Conservation (phyloP, 23 red algal genomes). For the Gracilaria caudata region DNA sequence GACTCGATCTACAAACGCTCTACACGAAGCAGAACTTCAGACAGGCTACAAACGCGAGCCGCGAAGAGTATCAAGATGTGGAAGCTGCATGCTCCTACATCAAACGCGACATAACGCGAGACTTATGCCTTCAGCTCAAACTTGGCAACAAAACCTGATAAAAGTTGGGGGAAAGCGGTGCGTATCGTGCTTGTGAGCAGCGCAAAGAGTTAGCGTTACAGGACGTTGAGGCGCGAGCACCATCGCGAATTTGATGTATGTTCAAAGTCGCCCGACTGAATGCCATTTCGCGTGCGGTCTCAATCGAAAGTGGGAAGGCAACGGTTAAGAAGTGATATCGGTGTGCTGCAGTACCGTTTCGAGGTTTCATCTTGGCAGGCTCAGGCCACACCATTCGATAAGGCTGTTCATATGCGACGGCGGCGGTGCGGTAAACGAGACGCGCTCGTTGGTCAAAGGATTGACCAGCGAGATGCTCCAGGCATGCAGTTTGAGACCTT, state of each 20-base stretch:
- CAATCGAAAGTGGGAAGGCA: too few relatives aligned
- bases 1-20: slow-evolving; percentile 75
- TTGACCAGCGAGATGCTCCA: slow-evolving; percentile 52
- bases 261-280: too few relatives aligned
- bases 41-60: slow-evolving; percentile 58
- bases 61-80: slow-evolving; percentile 48
- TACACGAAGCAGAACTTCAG: slow-evolving; percentile 49
- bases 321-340: too few relatives aligned
- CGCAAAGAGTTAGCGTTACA: too few relatives aligned
- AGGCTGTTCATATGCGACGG: slow-evolving; percentile 40
- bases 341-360: too few relatives aligned
- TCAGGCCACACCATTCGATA: slow-evolving; percentile 45
- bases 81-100: slow-evolving; percentile 19
- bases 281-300: too few relatives aligned
- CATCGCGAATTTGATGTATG: too few relatives aligned
- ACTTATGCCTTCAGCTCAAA: background rate
- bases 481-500: slow-evolving; percentile 76
- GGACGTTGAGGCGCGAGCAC: too few relatives aligned
- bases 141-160: background rate
- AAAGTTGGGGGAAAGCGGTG: background rate
- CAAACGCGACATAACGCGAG: slow-evolving; percentile 6
- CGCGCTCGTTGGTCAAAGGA: slow-evolving; percentile 31
- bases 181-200: background rate
- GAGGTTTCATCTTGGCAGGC: background rate
- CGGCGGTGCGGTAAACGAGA: slow-evolving; percentile 49